These are phyloP conservation scores for Trichophyton simii DNA, from an alignment of 2,329 filamentous ascomycete species.

Conservation along the genomic window DNA sequence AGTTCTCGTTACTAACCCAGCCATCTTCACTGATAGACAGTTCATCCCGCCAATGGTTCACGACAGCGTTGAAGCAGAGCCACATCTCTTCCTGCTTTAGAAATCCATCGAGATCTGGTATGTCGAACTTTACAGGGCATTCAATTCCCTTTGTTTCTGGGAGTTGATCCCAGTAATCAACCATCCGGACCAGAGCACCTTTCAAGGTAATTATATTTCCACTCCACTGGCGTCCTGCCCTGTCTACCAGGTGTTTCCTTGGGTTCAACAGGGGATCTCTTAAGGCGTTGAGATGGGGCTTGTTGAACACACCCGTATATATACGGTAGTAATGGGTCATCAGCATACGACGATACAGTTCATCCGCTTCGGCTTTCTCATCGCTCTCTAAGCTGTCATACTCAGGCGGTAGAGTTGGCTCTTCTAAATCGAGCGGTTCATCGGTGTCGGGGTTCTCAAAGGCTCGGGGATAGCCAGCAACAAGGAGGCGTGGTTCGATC, in stretches of 20 bases:
- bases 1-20: slow-evolving; percentile 11
- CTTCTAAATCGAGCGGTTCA: neutral
- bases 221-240: slow-evolving; percentile 9
- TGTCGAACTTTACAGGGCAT: slow-evolving; percentile 10
- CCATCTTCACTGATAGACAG: slow-evolving; percentile 12
- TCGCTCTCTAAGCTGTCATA: slow-evolving; percentile 7
- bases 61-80: slow-evolving; percentile 9
- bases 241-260: slow-evolving; percentile 8
- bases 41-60: slow-evolving; percentile 9
- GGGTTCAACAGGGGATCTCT: slow-evolving; percentile 8
- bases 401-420: slow-evolving; percentile 5
- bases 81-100: slow-evolving; percentile 9
- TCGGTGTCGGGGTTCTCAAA: slow-evolving; percentile 10
- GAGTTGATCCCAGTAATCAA: slow-evolving; percentile 10
- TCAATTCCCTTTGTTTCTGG: slow-evolving; percentile 4
- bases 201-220: slow-evolving; percentile 8
- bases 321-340: slow-evolving; percentile 9
- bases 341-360: slow-evolving; percentile 10
- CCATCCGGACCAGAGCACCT: slow-evolving; percentile 9
- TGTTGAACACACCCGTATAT: slow-evolving; percentile 10
- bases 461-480: slow-evolving; percentile 9
- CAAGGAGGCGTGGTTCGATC: slow-evolving; percentile 9
- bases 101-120: slow-evolving; percentile 7
- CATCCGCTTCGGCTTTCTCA: slow-evolving; percentile 10
- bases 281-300: slow-evolving; percentile 7